Conservation (phyloP, 495 filamentous ascomycete species). For the Lasiosphaeria miniovina region DNA sequence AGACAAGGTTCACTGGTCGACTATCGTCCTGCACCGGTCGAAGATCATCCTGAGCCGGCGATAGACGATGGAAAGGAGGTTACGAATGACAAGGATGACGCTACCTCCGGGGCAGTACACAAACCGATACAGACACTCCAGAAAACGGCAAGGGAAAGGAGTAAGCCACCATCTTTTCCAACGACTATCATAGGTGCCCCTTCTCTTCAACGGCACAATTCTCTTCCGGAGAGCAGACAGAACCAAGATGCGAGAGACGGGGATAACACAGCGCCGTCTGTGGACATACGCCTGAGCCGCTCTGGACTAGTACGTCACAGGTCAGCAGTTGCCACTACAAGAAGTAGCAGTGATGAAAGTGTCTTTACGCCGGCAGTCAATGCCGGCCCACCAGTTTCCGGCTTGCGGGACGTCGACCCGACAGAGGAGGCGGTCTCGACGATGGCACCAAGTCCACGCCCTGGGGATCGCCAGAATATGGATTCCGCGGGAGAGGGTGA, state of each 20-base stretch:
- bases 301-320: slow-evolving; percentile 2
- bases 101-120: no score
- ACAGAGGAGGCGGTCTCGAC: not conserved
- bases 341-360: not conserved
- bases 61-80: no score
- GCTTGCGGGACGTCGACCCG: not conserved
- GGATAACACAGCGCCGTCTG: not conserved
- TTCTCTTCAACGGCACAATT: not conserved
- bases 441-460: not conserved
- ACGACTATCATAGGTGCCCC: not conserved
- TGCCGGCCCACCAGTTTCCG: not conserved
- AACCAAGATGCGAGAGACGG: not conserved
- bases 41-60: no score
- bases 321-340: not conserved
- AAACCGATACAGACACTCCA: not conserved
- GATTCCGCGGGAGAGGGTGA: not conserved
- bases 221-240: not conserved
- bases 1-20: no score
- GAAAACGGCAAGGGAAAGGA: not conserved
- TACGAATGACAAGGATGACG: no score
- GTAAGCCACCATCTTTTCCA: not conserved
- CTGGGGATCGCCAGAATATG: not conserved
- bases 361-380: not conserved
- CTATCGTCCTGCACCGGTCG: no score
- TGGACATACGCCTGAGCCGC: not conserved